Conservation (phyloP, 176 grass and related monocot species). For the Aegilops bicornis region DNA sequence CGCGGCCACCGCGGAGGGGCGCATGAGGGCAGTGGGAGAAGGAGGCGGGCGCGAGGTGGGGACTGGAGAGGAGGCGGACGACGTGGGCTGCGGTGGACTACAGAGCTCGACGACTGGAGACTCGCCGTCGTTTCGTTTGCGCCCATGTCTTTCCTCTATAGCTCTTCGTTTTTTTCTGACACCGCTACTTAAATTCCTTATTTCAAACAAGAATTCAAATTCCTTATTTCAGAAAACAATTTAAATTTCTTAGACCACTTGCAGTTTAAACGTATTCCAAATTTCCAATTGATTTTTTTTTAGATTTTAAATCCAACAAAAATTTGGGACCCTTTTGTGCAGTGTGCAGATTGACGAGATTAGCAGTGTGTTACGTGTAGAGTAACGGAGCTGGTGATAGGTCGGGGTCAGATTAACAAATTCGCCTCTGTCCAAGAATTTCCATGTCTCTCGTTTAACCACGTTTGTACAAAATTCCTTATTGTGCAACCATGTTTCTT, state of each 20-base stretch:
- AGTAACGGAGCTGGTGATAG: neutral
- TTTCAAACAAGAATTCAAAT: neutral
- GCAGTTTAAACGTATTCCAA: neutral
- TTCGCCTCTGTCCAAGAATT: neutral
- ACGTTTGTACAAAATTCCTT: neutral
- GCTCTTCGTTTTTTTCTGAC: too few relatives aligned
- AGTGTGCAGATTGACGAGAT: neutral
- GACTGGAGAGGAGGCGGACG: constrained; percentile 21
- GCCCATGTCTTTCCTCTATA: neutral
- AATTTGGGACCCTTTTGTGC: neutral
- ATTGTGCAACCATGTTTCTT: neutral
- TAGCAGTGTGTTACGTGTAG: neutral
- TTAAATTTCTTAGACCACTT: neutral
- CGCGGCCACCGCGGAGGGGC: constrained; percentile 22
- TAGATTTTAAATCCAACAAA: neutral
- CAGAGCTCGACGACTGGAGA: neutral
- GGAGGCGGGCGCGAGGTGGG: neutral
- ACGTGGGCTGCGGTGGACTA: constrained; percentile 33
- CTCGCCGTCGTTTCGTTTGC: neutral
- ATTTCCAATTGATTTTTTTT: neutral
- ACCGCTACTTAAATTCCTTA: neutral
- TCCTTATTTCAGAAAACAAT: too few relatives aligned
- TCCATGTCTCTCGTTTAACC: neutral
- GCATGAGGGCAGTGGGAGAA: constrained; percentile 21
- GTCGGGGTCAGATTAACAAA: neutral